Evolutionary conservation across 2,329 filamentous ascomycete species (phyloP).

Genomic region (Pestalotiopsis sp.): DNA sequence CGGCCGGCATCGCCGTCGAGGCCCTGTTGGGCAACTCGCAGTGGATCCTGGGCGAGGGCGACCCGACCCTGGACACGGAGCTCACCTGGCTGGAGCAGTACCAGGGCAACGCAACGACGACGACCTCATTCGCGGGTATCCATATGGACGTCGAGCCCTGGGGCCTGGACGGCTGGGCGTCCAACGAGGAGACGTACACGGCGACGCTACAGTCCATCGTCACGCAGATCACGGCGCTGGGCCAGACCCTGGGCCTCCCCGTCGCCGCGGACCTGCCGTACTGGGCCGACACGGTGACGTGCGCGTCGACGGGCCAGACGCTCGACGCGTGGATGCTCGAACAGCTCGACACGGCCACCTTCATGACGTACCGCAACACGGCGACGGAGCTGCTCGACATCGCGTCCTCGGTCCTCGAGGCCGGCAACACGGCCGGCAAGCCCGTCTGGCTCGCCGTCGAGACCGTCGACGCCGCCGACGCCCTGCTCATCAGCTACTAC

Average conservation of each 20-base stretch:
- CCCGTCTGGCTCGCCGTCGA: conserved; percentile 13
- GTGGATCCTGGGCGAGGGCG: conserved; percentile 7
- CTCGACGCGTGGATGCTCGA: conserved; percentile 9
- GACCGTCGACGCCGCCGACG: conserved; percentile 9
- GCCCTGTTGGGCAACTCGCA: conserved; percentile 9
- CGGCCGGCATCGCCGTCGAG: conserved; percentile 8
- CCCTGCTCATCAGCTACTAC: conserved; percentile 10
- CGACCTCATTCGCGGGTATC: conserved; percentile 1
- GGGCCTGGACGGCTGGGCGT: conserved; percentile 7
- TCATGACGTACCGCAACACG: conserved; percentile 14
- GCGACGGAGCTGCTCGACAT: conserved; percentile 8
- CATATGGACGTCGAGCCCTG: conserved; percentile 9
- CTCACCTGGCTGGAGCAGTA: conserved; percentile 12
- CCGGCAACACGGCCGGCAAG: conserved; percentile 10
- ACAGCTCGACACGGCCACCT: conserved; percentile 8
- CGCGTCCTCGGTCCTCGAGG: conserved; percentile 6
- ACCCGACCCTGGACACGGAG: conserved; percentile 2
- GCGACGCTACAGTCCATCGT: conserved; percentile 1
- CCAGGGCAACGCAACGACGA: neutral
- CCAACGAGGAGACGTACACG: conserved; percentile 4
- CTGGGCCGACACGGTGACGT: conserved; percentile 7
- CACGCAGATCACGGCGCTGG: neutral
- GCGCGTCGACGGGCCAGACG: neutral
- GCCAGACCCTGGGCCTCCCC: neutral
- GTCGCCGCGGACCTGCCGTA: conserved; percentile 11